Evolutionary conservation across 2,329 filamentous ascomycete genomes (phyloP).

Genomic region (Colletotrichum horii): DNA sequence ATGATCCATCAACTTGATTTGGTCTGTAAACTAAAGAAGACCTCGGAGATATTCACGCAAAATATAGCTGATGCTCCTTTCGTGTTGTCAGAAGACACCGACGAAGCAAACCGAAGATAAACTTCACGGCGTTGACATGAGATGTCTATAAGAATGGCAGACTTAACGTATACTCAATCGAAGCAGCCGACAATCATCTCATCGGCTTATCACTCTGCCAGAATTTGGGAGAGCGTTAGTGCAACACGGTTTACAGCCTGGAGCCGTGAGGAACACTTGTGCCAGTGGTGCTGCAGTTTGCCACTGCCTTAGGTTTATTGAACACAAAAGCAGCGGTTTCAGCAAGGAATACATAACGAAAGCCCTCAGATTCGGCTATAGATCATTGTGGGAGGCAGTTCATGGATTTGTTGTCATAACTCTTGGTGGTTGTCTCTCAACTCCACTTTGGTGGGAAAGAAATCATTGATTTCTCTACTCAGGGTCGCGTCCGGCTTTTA

Average conservation of each 20-base stretch:
- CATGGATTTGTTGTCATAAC: neutral
- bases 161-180: accelerated
- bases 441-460: neutral
- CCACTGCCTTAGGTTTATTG: neutral
- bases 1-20: neutral
- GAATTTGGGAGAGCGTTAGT: neutral
- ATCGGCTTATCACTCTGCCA: neutral
- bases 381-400: neutral
- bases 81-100: neutral
- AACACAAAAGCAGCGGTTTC: accelerated
- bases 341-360: accelerated
- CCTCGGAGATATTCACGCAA: neutral
- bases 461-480: neutral
- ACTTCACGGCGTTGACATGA: neutral
- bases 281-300: neutral
- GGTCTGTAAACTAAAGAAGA: neutral
- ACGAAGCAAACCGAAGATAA: neutral
- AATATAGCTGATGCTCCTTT: neutral
- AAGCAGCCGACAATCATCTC: no score
- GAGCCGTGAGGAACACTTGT: neutral
- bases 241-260: neutral
- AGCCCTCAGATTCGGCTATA: neutral
- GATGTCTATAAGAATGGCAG: neutral
- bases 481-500: neutral
- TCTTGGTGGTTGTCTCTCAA: neutral